These are phyloP conservation scores for Gaeumannomyces tritici DNA, from an alignment of 2,329 filamentous ascomycete genomes.

Conservation along the genomic window DNA sequence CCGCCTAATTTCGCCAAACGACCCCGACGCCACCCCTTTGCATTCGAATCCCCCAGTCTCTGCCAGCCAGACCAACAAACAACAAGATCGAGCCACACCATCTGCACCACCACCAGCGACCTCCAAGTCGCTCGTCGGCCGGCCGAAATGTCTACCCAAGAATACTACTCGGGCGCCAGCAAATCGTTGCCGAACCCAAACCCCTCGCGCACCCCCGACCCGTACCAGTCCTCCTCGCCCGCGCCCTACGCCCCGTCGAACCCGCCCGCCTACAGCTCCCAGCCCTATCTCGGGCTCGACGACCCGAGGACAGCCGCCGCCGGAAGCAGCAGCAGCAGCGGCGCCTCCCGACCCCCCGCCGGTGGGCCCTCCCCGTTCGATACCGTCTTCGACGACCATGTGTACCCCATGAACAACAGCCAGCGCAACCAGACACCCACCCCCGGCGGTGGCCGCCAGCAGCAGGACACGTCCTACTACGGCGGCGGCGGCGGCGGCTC, in stretches of 20 bases:
- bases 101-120: too few relatives aligned
- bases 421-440: constrained; percentile 18
- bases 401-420: constrained; percentile 47
- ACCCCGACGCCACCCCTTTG: too few relatives aligned
- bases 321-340: constrained; percentile 21
- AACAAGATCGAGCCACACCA: too few relatives aligned
- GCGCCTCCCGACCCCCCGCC: constrained; percentile 17
- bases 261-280: constrained; percentile 22
- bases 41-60: too few relatives aligned
- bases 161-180: constrained; percentile 43
- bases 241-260: constrained; percentile 9
- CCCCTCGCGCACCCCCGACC: constrained; percentile 25
- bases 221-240: constrained; percentile 8
- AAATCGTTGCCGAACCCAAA: constrained; percentile 31
- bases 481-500: constrained; percentile 27
- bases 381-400: constrained; percentile 58
- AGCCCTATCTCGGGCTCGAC: constrained; percentile 20
- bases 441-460: not conserved
- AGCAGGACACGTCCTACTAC: constrained; percentile 49
- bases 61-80: too few relatives aligned
- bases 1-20: too few relatives aligned
- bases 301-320: constrained; percentile 14
- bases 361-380: constrained; percentile 40
- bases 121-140: not conserved
- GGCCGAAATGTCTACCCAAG: constrained; percentile 48